phyloP scores from a whole-genome alignment of 1,139 yeast genomes.

The Blastobotrys raffinosifermentans region DNA sequence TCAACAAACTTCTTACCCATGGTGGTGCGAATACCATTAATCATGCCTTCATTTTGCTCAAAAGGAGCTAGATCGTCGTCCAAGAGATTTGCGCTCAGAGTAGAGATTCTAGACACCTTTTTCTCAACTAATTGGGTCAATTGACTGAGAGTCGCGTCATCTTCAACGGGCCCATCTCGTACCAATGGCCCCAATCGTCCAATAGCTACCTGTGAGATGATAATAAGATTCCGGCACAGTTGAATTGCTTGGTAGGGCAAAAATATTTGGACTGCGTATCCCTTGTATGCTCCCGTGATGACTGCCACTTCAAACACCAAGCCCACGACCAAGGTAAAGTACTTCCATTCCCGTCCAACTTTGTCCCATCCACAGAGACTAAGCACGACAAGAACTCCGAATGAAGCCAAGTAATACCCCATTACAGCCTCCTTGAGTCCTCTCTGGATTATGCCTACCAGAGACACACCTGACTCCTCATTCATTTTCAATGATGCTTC shows the following conservation, averaged over 20 bases:
- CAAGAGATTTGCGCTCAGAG: background rate
- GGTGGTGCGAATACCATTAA: slow-evolving; percentile 1
- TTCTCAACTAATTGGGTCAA: too few relatives aligned
- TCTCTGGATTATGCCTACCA: background rate
- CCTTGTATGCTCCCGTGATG: slow-evolving; percentile 20
- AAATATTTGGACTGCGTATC: slow-evolving; percentile 11
- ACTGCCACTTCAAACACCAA: slow-evolving; percentile 20
- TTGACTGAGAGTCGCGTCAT: background rate
- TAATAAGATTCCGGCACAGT: slow-evolving; percentile 14
- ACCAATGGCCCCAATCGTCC: slow-evolving; percentile 14
- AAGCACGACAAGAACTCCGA: slow-evolving; percentile 17
- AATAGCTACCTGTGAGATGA: slow-evolving; percentile 13
- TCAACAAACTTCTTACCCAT: slow-evolving; percentile 7
- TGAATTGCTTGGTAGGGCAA: slow-evolving; percentile 21
- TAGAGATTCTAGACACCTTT: too few relatives aligned
- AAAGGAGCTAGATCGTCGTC: background rate
- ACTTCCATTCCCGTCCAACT: slow-evolving; percentile 26
- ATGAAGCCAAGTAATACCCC: slow-evolving; percentile 19
- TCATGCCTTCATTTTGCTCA: background rate
- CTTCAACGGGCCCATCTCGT: slow-evolving; percentile 2
- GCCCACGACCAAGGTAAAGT: slow-evolving; percentile 17
- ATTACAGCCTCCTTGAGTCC: slow-evolving; percentile 17
- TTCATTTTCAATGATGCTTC: background rate
- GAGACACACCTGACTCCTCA: slow-evolving; percentile 6
- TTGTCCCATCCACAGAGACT: slow-evolving; percentile 20